Percentiles rank a stretch among this genome's conserved stretches.
phyloP scores from a whole-genome alignment of 306 rosid genomes.

The Lathyrus sativus region DNA sequence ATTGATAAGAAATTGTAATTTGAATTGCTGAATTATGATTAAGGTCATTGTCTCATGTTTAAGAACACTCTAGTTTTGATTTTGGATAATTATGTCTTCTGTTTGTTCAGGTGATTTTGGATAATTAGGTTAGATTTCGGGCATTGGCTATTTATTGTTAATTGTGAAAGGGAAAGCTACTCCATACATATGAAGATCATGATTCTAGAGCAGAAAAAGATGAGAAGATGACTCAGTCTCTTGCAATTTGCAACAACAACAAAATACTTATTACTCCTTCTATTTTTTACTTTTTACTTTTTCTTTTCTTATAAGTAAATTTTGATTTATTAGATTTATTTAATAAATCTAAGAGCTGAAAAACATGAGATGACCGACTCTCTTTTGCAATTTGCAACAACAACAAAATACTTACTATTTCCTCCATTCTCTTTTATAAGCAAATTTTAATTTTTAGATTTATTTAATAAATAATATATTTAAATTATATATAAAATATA shows the following conservation, averaged over 20 bases:
- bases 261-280: no score
- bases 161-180: neutral
- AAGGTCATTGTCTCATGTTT: neutral
- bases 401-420: no score
- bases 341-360: no score
- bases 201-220: neutral
- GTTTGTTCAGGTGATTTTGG: constrained; percentile 15
- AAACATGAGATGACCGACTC: no score
- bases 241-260: neutral
- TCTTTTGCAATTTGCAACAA: no score
- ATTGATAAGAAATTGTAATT: neutral
- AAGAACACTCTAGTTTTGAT: constrained; percentile 7
- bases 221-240: neutral
- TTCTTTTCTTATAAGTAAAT: no score
- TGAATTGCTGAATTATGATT: constrained; percentile 19
- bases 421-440: no score
- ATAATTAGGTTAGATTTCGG: constrained; percentile 4
- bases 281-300: no score
- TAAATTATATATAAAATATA: no score
- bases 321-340: no score
- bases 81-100: constrained; percentile 8
- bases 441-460: no score
- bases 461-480: no score
- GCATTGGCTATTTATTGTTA: neutral
- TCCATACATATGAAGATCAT: neutral